A percentile compares a stretch with the other conserved stretches of the same genome.
Evolutionary conservation across 371 early-diverging fungal species (phyloP).

Genomic region (Haplosporangium sp.): DNA sequence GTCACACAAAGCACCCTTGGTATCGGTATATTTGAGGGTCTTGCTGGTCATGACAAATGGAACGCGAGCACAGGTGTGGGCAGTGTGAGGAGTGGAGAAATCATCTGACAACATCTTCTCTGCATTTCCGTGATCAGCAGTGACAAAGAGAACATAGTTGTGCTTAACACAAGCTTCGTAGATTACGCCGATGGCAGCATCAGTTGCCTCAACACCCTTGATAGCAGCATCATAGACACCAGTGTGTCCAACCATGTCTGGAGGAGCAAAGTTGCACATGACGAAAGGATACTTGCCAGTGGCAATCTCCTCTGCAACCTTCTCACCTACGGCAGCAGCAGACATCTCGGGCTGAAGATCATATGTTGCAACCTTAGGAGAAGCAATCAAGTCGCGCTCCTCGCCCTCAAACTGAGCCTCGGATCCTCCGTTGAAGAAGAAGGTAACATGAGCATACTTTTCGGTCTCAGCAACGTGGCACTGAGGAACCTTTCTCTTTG

Average conservation of each 20-base stretch:
- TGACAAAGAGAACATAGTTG: conserved; percentile 95
- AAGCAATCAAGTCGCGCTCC: conserved; percentile 91
- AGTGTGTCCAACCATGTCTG: conserved; percentile 99
- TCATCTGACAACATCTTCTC: conserved; percentile 98
- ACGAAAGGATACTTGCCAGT: conserved; percentile 92
- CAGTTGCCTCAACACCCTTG: conserved; percentile 95
- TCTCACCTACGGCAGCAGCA: conserved; percentile 88
- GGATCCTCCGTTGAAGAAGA: conserved; percentile 99
- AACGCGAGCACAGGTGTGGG: conserved; percentile 94
- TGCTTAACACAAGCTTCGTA: conserved; percentile 91
- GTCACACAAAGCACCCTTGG: conserved; percentile 91
- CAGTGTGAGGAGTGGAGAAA: conserved; percentile 91
- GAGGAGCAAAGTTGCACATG: conserved; percentile 99
- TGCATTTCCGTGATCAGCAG: conserved; percentile 99
- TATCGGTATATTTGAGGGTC: conserved; percentile 62
- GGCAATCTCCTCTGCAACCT: conserved; percentile 88
- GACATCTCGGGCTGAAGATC: conserved; percentile 98
- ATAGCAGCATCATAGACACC: conserved; percentile 96
- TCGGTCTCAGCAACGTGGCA: conserved; percentile 99
- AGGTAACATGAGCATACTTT: conserved; percentile 99
- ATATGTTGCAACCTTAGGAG: conserved; percentile 98
- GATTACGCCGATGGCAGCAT: conserved; percentile 94
- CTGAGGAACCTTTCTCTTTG: conserved; percentile 87
- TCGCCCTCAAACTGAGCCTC: conserved; percentile 92
- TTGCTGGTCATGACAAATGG: conserved; percentile 92